A percentile compares a stretch with the other conserved stretches of the same genome.
Evolutionary conservation across 768 basidiomycete genomes (phyloP).

Genomic region (Russula dissimulans): DNA sequence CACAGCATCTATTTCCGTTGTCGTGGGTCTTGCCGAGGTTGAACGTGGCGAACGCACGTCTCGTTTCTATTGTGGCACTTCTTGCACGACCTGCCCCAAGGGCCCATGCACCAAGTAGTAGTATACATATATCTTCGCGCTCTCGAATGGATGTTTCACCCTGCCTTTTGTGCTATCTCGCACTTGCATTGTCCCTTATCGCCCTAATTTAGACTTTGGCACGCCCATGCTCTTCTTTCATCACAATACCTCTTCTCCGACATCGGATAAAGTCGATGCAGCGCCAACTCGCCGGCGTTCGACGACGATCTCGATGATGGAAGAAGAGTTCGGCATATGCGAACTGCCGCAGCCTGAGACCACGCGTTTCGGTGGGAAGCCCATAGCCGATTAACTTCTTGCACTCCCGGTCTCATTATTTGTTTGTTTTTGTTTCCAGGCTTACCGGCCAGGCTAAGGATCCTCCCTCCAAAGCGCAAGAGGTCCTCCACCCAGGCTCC

Average conservation of each 20-base stretch:
- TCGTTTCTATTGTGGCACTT: not conserved
- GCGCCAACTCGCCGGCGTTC: not conserved
- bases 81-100: not conserved
- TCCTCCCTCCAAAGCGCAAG: conserved; percentile 3
- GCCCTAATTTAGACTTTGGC: not conserved
- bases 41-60: not conserved
- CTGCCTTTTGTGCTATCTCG: not conserved
- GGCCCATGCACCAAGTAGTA: not conserved
- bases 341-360: not conserved
- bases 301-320: conserved; percentile 9
- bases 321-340: conserved; percentile 6
- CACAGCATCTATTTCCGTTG: too few species aligned
- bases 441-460: not conserved
- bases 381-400: not conserved
- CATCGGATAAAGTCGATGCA: not conserved
- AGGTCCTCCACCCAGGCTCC: not conserved
- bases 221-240: not conserved
- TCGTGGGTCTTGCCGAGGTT: not conserved
- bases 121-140: not conserved
- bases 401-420: not conserved
- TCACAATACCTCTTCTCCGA: not conserved
- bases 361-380: not conserved
- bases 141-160: not conserved
- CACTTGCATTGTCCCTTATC: not conserved
- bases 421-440: not conserved